Conservation (phyloP, 2,329 filamentous ascomycete genomes). For the Neoscytalidium dimidiatum region DNA sequence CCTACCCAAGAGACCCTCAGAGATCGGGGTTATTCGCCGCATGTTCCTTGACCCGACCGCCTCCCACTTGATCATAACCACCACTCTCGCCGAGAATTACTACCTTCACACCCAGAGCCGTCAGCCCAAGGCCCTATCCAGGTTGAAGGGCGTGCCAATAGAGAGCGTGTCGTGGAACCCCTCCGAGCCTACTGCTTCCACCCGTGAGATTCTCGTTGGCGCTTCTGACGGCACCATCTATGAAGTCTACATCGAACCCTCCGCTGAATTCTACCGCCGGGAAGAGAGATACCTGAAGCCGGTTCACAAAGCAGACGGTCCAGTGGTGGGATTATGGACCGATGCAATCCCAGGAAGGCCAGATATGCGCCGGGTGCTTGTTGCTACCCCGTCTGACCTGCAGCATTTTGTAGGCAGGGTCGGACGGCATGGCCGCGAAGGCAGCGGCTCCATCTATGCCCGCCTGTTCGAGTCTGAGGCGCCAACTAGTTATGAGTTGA, state of each 20-base stretch:
- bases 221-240: constrained; percentile 94
- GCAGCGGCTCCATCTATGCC: constrained; percentile 81
- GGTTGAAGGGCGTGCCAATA: constrained; percentile 82
- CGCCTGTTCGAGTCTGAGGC: constrained; percentile 86
- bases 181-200: constrained; percentile 87
- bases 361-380: constrained; percentile 75
- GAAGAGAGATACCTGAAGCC: constrained; percentile 90
- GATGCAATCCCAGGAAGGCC: constrained; percentile 69
- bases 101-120: constrained; percentile 96
- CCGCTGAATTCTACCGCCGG: constrained; percentile 90
- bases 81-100: constrained; percentile 91
- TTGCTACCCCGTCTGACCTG: constrained; percentile 76
- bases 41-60: constrained; percentile 98
- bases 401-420: constrained; percentile 80
- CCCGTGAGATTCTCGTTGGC: constrained; percentile 88
- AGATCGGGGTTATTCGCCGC: constrained; percentile 88
- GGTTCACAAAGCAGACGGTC: constrained; percentile 80
- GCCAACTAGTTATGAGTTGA: constrained; percentile 73
- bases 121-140: constrained; percentile 77
- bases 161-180: constrained; percentile 96
- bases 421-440: constrained; percentile 71
- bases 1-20: constrained; percentile 86
- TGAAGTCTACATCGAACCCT: constrained; percentile 91
- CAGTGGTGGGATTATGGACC: constrained; percentile 83
- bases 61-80: constrained; percentile 89